Evolutionary conservation across 768 basidiomycete species (phyloP), one percentile per base, ranked within the genome.

Genomic region (Pleurotus platypus): DNA sequence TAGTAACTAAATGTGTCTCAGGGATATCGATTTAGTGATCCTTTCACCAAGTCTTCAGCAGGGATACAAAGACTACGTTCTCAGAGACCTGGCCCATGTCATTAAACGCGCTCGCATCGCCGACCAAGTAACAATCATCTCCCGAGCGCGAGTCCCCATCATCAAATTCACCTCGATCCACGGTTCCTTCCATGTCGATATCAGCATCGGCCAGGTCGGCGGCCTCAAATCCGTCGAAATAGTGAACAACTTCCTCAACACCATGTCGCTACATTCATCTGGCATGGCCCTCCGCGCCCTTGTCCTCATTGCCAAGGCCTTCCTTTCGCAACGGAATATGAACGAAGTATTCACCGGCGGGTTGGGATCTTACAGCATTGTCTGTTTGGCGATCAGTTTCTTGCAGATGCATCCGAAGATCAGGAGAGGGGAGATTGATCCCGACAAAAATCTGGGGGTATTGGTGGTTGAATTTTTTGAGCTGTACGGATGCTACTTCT

Each of bases 261-360:
- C 90, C 56, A 78, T 94, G 69, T 70, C 72, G 4, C 15, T 26
- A n/a, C 24, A 47, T 35, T 47, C 61, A 13, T 66, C 63, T 46
- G 75, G 75, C 49, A 82, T 89, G 18, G 93, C 92, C 0, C 73
- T 94, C n/a, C 83, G 89, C 35, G 83, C 82, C 56, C 84, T 99
- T 39, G 86, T 98, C 38, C 73, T 98, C 67, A 84, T 96, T 59
- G 87, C 90, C 61, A 99, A 98, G 72, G 82, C 89, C 2, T 98
- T 97, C 70, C 78, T 98, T 55, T 82, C 79, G 61, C 93, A 97
- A 67, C 78, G 95, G 40, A 83, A 84, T 26, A 91, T 98, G 93
- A 98, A 99, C 69, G 97, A 98, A 70, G 96, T 98, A n/a, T 98
- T 88, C 69, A 90, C 89, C 0, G 96, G 97, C 6, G 97, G 97